phyloP scores from a whole-genome alignment of 495 filamentous ascomycete species.

The Choiromyces venosus region DNA sequence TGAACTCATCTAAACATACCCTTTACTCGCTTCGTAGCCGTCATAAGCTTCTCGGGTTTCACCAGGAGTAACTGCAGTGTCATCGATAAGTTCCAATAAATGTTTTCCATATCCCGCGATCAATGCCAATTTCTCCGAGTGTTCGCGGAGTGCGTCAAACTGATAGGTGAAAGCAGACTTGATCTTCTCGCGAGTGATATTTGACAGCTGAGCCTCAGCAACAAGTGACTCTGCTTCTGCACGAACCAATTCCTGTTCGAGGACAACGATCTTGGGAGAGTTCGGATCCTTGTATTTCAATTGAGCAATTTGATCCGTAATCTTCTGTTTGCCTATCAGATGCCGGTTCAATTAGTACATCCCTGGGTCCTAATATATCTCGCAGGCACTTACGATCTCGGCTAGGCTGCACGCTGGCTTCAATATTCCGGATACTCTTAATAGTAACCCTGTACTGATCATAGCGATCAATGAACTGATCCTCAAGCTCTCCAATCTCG shows the following conservation, averaged over 20 bases:
- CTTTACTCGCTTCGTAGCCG: constrained; percentile 96
- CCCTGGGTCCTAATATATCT: neutral
- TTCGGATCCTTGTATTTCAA: constrained; percentile 99
- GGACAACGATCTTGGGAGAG: constrained; percentile 91
- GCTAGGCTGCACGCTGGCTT: constrained; percentile 95
- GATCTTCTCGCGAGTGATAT: constrained; percentile 98
- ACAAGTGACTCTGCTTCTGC: constrained; percentile 97
- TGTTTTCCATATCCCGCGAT: constrained; percentile 98
- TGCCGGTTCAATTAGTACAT: neutral
- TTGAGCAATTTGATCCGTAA: constrained; percentile 97
- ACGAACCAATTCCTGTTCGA: constrained; percentile 97
- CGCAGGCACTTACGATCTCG: constrained; percentile 68
- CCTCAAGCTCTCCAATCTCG: constrained; percentile 97
- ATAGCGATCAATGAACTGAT: constrained; percentile 95
- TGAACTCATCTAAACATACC: constrained; percentile 44
- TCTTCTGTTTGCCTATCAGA: constrained; percentile 85
- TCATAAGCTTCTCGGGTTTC: constrained; percentile 96
- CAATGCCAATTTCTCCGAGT: constrained; percentile 97
- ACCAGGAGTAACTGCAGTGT: constrained; percentile 92
- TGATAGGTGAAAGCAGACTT: constrained; percentile 98
- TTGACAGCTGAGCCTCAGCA: constrained; percentile 94
- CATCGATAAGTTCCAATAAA: constrained; percentile 87
- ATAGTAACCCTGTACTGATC: constrained; percentile 99
- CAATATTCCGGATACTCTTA: constrained; percentile 98
- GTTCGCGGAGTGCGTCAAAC: constrained; percentile 93